Evolutionary conservation across 495 filamentous ascomycete species (phyloP), one percentile per base, ranked within the genome.

Genomic region (Lichenothelia convexa): DNA sequence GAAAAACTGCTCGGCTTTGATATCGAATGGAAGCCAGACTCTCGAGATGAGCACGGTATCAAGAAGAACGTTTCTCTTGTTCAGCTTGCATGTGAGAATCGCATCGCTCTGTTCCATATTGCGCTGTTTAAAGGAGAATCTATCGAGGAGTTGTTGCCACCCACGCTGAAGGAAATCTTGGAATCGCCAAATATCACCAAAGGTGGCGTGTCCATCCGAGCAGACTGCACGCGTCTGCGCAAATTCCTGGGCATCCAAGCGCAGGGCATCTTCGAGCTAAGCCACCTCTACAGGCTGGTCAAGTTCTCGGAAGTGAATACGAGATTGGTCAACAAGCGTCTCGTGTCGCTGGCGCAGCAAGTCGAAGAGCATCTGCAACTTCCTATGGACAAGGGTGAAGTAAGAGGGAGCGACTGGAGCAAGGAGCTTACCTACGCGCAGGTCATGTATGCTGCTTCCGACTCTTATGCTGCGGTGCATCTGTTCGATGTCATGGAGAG

Each of bases 181-280:
- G 8, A 94, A 68, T 27, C 86, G 68, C n/a, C 75, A 64, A 21
- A 89, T 73, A 52, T 92, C 75, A 54, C 89, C 77, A 38, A 97
- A 67, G 1, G 83, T 75, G 15, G 89, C 71, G 54, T 97, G 85
- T 32, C 82, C 78, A 48, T 95, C 78, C 16, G 80, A 78, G 58
- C 89, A 81, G 62, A 95, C 45, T 47, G 42, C 18, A 50, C 38
- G 3, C 49, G 57, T 4, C 30, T 57, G 7, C n/a, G 37, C 12
- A 49, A 51, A 18, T 46, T 41, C 27, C 40, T 60, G 4, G 43
- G 44, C 13, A 42, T 56, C 21, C 29, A 51, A 12, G 39, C 46
- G 17, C 23, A 30, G 2, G 53, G 47, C 9, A 24, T 42, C 8
- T 53, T 54, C 39, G 57, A 60, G 38, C 49, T 60, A 2, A 55